Percentiles rank a stretch among this genome's conserved stretches.
Conservation (phyloP, 2,329 filamentous ascomycete genomes). For the Hypoxylon sp. region DNA sequence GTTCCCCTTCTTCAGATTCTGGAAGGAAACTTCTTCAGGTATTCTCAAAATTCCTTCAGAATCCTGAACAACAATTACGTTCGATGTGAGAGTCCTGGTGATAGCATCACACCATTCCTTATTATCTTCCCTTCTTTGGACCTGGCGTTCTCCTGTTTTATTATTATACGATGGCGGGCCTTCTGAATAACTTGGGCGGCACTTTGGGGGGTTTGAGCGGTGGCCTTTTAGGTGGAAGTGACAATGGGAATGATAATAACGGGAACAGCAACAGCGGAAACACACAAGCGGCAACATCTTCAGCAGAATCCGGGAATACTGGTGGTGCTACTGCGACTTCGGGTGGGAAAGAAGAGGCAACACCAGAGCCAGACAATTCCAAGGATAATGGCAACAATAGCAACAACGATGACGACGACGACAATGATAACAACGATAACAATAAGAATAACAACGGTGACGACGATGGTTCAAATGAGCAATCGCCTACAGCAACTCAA, state of each 20-base stretch:
- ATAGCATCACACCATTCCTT: conserved; percentile 33
- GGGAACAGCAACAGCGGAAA: conserved; percentile 11
- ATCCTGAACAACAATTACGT: conserved; percentile 29
- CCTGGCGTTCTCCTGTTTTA: conserved; percentile 51
- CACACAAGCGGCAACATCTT: conserved; percentile 28
- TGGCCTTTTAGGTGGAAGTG: conserved; percentile 33
- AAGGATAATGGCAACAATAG: conserved; percentile 9
- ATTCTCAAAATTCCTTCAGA: conserved; percentile 23
- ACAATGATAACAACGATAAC: not conserved
- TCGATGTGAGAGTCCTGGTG: conserved; percentile 42
- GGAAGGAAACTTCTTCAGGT: conserved; percentile 35
- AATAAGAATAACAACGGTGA: not conserved
- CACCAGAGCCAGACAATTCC: conserved; percentile 24
- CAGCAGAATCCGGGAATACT: conserved; percentile 34
- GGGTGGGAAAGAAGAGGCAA: conserved; percentile 20
- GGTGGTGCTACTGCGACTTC: conserved; percentile 30
- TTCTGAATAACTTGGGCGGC: conserved; percentile 47
- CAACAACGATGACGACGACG: conserved; percentile 1
- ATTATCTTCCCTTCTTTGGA: conserved; percentile 49
- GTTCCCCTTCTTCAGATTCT: conserved; percentile 26
- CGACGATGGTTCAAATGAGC: conserved; percentile 6
- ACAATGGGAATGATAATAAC: conserved; percentile 11
- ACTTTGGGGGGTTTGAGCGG: conserved; percentile 42
- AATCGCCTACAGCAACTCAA: conserved; percentile 4
- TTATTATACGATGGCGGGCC: conserved; percentile 52